Percentiles rank a stretch among this genome's conserved stretches.
These are phyloP conservation scores for Picea engelmannii DNA, from an alignment of 83 land plant species.

Conservation along the genomic window DNA sequence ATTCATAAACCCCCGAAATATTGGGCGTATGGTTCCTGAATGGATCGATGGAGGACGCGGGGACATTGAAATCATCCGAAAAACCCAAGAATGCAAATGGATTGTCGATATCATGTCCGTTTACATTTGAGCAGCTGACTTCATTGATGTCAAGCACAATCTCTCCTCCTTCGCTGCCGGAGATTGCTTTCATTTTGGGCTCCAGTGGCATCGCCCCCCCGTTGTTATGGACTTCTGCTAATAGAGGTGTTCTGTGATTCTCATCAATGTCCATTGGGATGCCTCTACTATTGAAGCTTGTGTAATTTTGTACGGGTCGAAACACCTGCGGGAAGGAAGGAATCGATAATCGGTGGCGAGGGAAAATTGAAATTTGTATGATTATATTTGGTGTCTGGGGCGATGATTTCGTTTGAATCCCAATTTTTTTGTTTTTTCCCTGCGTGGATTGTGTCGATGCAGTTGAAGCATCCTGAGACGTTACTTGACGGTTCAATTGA, in stretches of 20 bases:
- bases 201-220: not conserved
- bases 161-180: not conserved
- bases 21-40: constrained; percentile 53
- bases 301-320: too few relatives aligned
- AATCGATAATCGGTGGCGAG: too few relatives aligned
- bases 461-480: too few relatives aligned
- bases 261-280: too few relatives aligned
- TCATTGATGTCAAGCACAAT: not conserved
- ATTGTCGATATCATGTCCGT: not conserved
- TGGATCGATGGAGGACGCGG: constrained; percentile 41
- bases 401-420: too few relatives aligned
- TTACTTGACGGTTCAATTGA: too few relatives aligned
- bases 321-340: too few relatives aligned
- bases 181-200: not conserved
- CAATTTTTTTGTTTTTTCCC: too few relatives aligned
- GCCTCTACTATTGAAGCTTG: too few relatives aligned
- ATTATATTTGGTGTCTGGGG: too few relatives aligned
- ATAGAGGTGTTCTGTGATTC: not conserved
- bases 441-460: too few relatives aligned
- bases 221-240: not conserved
- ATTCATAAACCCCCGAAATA: constrained; percentile 60
- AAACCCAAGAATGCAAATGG: constrained; percentile 9
- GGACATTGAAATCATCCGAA: not conserved
- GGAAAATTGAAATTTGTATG: too few relatives aligned
- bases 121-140: not conserved